Evolutionary conservation across 495 filamentous ascomycete species (phyloP).

Genomic region (Letharia columbiana): DNA sequence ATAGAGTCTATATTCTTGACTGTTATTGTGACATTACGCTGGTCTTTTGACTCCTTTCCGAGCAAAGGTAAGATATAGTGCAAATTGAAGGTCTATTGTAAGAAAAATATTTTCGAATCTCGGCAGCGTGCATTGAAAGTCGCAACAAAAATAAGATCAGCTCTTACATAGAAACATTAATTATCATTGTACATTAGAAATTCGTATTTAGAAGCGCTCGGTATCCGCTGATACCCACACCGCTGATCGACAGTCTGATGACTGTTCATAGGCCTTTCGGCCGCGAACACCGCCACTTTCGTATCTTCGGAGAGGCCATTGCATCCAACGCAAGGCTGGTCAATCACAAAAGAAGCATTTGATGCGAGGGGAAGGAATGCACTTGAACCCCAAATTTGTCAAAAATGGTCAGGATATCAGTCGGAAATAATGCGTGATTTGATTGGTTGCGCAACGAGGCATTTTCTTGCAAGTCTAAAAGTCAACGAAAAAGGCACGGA

Average conservation of each 20-base stretch:
- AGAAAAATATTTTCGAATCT: neutral
- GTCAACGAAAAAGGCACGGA: neutral
- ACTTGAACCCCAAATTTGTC: neutral
- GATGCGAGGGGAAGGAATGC: neutral
- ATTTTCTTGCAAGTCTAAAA: neutral
- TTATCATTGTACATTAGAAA: neutral
- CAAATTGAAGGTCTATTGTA: neutral
- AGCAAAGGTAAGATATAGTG: neutral
- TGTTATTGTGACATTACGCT: neutral
- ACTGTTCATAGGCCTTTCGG: neutral
- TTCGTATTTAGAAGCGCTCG: neutral
- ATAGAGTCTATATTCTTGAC: neutral
- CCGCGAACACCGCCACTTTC: neutral
- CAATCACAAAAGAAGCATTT: neutral
- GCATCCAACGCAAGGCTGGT: neutral
- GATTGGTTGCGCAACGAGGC: slow-evolving; percentile 4
- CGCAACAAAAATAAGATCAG: neutral
- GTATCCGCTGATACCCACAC: slow-evolving; percentile 1
- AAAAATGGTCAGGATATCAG: neutral
- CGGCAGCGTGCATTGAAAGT: neutral
- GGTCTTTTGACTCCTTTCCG: neutral
- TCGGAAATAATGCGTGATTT: neutral
- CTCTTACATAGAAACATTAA: neutral
- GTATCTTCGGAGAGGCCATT: neutral
- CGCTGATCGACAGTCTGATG: neutral